Percentiles rank a stretch among this genome's conserved stretches.
Conservation (phyloP, 2,329 filamentous ascomycete genomes). For the Fusarium udum region DNA sequence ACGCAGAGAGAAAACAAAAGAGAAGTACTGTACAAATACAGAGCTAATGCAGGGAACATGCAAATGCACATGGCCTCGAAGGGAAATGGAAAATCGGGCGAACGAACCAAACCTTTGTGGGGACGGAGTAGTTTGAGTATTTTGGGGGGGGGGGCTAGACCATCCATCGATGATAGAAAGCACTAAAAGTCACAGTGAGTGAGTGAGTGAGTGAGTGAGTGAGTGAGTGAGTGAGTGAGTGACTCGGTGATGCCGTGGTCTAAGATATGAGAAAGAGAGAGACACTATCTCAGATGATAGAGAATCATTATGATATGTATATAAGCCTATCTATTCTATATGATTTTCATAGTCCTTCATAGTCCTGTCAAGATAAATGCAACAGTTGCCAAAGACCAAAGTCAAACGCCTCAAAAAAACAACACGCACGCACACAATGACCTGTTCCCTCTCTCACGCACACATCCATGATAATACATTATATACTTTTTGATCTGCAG, state of each 20-base stretch:
- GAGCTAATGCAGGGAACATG: slow-evolving; percentile 22
- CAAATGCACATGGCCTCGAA: slow-evolving; percentile 26
- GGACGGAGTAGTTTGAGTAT: not conserved
- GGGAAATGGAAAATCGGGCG: slow-evolving; percentile 17
- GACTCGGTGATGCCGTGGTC: slow-evolving; percentile 5
- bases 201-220: slow-evolving; percentile 2
- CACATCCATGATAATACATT: not conserved
- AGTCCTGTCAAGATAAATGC: not conserved
- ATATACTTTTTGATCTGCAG: not conserved
- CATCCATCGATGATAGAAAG: not conserved
- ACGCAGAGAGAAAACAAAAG: not conserved
- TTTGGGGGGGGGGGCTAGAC: not conserved
- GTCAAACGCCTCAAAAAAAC: not conserved
- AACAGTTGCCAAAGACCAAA: not conserved
- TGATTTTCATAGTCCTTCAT: not conserved
- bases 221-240: not conserved
- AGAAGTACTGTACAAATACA: not conserved
- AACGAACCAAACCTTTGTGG: slow-evolving; percentile 8
- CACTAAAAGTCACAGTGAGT: not conserved
- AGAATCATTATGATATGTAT: not conserved
- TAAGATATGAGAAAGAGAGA: not conserved
- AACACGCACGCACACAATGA: not conserved
- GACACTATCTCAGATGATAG: not conserved
- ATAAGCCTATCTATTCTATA: not conserved
- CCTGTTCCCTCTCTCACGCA: not conserved